A percentile compares a stretch with the other conserved stretches of the same genome.
Evolutionary conservation across 768 basidiomycete species (phyloP).

Genomic region (Myochromella boudieri): DNA sequence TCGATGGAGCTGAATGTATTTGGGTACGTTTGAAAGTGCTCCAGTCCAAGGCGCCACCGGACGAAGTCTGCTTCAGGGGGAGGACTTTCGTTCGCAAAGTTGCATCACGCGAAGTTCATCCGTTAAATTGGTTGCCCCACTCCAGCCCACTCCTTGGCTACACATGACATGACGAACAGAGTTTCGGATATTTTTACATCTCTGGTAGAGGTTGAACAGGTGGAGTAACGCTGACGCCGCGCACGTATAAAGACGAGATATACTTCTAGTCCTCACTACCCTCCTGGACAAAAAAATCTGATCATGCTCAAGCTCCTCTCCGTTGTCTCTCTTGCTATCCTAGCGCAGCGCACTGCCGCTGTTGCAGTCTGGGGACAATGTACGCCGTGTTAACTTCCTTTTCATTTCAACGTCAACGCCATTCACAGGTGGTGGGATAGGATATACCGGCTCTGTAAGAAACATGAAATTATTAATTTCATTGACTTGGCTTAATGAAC

Average conservation of each 20-base stretch:
- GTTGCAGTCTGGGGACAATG: conserved; percentile 39
- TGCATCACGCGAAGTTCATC: conserved; percentile 1
- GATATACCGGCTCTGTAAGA: conserved; percentile 31
- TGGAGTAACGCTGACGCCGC: not conserved
- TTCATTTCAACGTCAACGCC: not conserved
- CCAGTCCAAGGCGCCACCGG: too few species aligned
- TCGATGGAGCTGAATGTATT: too few species aligned
- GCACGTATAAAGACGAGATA: conserved; percentile 1
- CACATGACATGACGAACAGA: not conserved
- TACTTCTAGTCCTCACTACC: not conserved
- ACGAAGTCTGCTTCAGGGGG: too few species aligned
- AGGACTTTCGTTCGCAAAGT: not conserved
- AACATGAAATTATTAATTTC: not conserved
- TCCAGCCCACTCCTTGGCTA: not conserved
- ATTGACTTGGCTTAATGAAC: not conserved
- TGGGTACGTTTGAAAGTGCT: too few species aligned
- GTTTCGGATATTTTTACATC: not conserved
- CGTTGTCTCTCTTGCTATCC: conserved; percentile 23
- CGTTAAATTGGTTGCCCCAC: not conserved
- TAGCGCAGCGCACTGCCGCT: conserved; percentile 21
- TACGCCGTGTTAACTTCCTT: conserved; percentile 11
- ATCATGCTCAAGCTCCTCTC: conserved; percentile 25
- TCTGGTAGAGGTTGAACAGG: not conserved
- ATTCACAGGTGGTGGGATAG: conserved; percentile 27
- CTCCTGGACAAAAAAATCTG: not conserved